These are phyloP conservation scores for Monilinia vaccinii-corymbosi DNA, from an alignment of 2,329 filamentous ascomycete genomes.

Conservation along the genomic window DNA sequence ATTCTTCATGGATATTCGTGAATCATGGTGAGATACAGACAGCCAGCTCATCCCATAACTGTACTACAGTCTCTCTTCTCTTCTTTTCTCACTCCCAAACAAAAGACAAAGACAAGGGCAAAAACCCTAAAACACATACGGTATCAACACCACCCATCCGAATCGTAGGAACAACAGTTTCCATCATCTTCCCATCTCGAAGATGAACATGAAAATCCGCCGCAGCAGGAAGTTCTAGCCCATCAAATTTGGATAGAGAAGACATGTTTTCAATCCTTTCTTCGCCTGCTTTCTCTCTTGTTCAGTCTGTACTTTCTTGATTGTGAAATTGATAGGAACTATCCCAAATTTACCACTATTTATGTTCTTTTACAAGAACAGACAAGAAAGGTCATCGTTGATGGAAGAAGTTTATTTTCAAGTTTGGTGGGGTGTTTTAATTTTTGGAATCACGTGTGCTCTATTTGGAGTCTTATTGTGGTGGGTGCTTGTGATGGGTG, in stretches of 20 bases:
- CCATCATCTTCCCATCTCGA: conserved; percentile 43
- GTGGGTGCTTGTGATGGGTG: no score
- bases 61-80: background rate
- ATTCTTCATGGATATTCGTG: background rate
- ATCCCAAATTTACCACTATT: background rate
- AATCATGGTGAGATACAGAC: background rate
- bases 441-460: background rate
- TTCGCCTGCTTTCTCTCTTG: background rate
- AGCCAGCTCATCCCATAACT: background rate
- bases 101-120: background rate
- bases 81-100: background rate
- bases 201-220: conserved; percentile 44
- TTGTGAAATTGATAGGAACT: background rate
- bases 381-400: background rate
- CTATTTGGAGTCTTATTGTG: background rate
- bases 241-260: conserved; percentile 6
- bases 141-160: conserved; percentile 56
- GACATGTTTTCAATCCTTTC: background rate
- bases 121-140: conserved; percentile 8
- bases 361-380: background rate
- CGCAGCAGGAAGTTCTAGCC: conserved; percentile 47
- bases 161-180: conserved; percentile 44
- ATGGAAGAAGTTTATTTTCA: no score
- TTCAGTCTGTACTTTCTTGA: background rate
- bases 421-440: conserved; percentile 1